Evolutionary conservation across 1,139 yeast genomes (phyloP), one percentile per base, ranked within the genome.

Genomic region (Geotrichum cucujoidarum): DNA sequence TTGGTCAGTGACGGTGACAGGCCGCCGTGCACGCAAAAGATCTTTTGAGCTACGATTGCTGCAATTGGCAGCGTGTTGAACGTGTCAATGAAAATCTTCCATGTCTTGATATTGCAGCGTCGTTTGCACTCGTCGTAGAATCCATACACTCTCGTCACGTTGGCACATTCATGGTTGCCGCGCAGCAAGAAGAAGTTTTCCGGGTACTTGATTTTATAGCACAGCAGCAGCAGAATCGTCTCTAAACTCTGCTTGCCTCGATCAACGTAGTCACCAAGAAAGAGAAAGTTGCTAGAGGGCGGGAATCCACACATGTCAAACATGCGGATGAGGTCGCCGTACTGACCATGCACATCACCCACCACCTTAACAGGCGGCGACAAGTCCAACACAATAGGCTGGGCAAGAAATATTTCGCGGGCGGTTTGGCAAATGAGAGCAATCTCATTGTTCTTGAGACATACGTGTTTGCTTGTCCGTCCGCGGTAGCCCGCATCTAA

Each of bases 221-320:
- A 96, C 67, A 90, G 77, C 61, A 90, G 74, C 57, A 90, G 74
- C 68, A 97, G 89, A 63, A 90, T 90, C 16, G 97, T 90, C 69
- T 90, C 97, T 59, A 90, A 74, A 32, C 95, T 86, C 73, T 90
- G 97, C 68, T 89, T 90, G 62, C 98, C 98, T 76, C 98, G 83
- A 73, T 90, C 98, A 57, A 90, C 98, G 65, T 90, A 90, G 72
- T 90, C 98, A 55, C 98, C 98, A 55, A 92, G 73, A 66, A 92
- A 92, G 61, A 90, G 75, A 70, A 90, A 90, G 71, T 90, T 90
- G 27, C 97, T 95, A 68, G 89, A 96, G n/a, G 97, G 97, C 3
- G 97, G 97, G 75, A 90, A 92, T 4, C 97, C 98, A 59, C 97
- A 97, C 65, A 90, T 89, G 72, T 92, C 97, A 64, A 92, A 90